phyloP scores from a whole-genome alignment of 2,329 filamentous ascomycete species.

The Colletotrichum sp. region DNA sequence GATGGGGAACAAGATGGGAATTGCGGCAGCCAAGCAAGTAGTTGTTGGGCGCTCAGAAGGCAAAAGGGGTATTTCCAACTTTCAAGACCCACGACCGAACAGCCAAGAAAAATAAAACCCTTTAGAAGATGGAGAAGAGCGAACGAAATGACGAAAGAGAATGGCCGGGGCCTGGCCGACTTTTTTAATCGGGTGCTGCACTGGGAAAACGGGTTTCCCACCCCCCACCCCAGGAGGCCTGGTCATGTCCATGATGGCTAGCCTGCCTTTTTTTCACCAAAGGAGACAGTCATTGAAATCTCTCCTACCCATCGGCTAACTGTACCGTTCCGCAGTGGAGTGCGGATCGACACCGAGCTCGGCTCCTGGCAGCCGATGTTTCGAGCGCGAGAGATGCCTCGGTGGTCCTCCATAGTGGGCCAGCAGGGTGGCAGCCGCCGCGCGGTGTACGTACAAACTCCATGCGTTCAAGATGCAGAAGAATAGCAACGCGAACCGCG shows the following conservation, averaged over 20 bases:
- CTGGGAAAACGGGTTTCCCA: neutral
- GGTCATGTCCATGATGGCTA: conserved; percentile 13
- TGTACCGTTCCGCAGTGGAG: conserved; percentile 16
- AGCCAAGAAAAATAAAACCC: neutral
- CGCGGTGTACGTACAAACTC: too few species aligned
- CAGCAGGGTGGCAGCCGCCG: neutral
- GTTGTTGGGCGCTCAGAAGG: neutral
- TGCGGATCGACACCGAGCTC: conserved; percentile 19
- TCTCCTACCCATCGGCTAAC: neutral
- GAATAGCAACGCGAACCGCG: neutral
- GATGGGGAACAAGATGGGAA: neutral
- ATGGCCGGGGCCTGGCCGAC: neutral
- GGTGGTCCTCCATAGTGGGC: neutral
- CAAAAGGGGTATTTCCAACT: neutral
- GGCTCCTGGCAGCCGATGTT: conserved; percentile 13
- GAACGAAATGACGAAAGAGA: conserved; percentile 6
- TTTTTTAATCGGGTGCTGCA: conserved; percentile 11
- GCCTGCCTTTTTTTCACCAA: neutral
- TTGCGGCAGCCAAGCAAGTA: neutral
- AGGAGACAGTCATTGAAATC: neutral
- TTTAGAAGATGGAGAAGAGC: neutral
- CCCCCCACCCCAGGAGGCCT: neutral
- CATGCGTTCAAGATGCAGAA: neutral
- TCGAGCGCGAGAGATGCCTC: conserved; percentile 13
- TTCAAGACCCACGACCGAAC: neutral